Percentiles rank a stretch among this genome's conserved stretches.
Conservation (phyloP, 1,139 yeast genomes). For the Suhomyces bolitotheri region DNA sequence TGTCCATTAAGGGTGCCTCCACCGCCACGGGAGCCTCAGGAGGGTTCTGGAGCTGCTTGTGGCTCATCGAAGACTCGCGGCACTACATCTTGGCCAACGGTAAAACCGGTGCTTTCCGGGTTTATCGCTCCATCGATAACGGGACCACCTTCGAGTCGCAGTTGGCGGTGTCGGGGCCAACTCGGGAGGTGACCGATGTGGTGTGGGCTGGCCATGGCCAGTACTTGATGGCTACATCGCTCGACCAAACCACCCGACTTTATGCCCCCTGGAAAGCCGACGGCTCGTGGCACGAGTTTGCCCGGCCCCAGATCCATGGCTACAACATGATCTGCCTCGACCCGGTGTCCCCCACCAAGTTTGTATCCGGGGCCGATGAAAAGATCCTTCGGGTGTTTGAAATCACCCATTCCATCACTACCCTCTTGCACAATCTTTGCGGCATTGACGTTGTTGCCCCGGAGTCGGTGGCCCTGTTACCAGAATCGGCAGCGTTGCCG, state of each 20-base stretch:
- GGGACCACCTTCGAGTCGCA: conserved; percentile 51
- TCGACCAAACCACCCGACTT: conserved; percentile 91
- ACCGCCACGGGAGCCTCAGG: conserved; percentile 99
- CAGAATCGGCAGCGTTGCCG: conserved; percentile 88
- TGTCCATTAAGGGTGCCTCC: conserved; percentile 93
- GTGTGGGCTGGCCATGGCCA: conserved; percentile 74
- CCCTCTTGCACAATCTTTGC: conserved; percentile 56
- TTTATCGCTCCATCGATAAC: conserved; percentile 52
- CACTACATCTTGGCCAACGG: conserved; percentile 72
- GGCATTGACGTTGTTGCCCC: conserved; percentile 36
- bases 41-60: conserved; percentile 89
- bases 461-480: conserved; percentile 34
- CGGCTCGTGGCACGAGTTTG: conserved; percentile 82
- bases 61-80: conserved; percentile 55
- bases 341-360: conserved; percentile 57
- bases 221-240: conserved; percentile 70
- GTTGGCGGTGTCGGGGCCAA: conserved; percentile 76
- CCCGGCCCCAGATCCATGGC: conserved; percentile 98
- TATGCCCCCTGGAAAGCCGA: conserved; percentile 59
- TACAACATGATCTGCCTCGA: conserved; percentile 91
- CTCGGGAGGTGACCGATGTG: conserved; percentile 71
- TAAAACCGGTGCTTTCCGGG: conserved; percentile 89
- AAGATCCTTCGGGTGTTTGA: conserved; percentile 87
- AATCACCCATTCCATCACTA: conserved; percentile 79
- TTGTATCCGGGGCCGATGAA: conserved; percentile 96